Evolutionary conservation across 2,329 filamentous ascomycete species (phyloP).

Genomic region (Emericellopsis atlantica): DNA sequence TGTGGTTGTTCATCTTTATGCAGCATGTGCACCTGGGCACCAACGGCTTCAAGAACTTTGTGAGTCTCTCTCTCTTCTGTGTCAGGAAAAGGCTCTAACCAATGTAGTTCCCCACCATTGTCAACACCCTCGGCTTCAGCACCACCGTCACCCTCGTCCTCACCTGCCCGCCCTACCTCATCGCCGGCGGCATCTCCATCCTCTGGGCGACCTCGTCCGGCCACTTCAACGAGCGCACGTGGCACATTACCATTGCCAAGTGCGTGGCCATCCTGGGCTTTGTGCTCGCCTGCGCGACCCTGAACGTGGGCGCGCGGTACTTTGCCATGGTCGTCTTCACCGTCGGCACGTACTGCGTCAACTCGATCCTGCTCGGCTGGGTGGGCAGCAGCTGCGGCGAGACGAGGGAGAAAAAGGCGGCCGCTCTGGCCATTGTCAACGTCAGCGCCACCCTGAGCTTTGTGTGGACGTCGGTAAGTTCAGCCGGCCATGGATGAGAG

Average conservation of each 20-base stretch:
- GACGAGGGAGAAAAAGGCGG: slow-evolving; percentile 25
- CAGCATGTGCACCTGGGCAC: slow-evolving; percentile 37
- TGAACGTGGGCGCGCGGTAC: slow-evolving; percentile 12
- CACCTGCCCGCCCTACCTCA: slow-evolving; percentile 27
- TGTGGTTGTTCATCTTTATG: slow-evolving; percentile 37
- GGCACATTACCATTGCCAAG: slow-evolving; percentile 30
- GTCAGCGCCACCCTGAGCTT: slow-evolving; percentile 7
- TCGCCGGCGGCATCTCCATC: slow-evolving; percentile 24
- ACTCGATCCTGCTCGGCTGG: slow-evolving; percentile 23
- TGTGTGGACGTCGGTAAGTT: slow-evolving; percentile 6
- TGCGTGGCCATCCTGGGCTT: slow-evolving; percentile 17
- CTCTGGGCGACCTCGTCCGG: slow-evolving; percentile 16
- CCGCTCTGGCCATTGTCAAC: slow-evolving; percentile 17
- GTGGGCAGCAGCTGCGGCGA: slow-evolving; percentile 20
- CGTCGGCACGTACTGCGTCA: slow-evolving; percentile 16
- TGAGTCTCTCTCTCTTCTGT: too few relatives aligned
- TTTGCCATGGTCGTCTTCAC: slow-evolving; percentile 16
- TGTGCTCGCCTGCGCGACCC: slow-evolving; percentile 14
- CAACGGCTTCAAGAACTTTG: slow-evolving; percentile 27
- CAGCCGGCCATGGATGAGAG: not conserved
- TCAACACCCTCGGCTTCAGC: slow-evolving; percentile 22
- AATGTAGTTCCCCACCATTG: slow-evolving; percentile 3
- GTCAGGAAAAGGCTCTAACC: too few relatives aligned
- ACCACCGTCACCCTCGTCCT: slow-evolving; percentile 28
- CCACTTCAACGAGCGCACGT: slow-evolving; percentile 30